Evolutionary conservation across 1,284 basidiomycete genomes (phyloP).

Genomic region (Hymenochaete sp.): DNA sequence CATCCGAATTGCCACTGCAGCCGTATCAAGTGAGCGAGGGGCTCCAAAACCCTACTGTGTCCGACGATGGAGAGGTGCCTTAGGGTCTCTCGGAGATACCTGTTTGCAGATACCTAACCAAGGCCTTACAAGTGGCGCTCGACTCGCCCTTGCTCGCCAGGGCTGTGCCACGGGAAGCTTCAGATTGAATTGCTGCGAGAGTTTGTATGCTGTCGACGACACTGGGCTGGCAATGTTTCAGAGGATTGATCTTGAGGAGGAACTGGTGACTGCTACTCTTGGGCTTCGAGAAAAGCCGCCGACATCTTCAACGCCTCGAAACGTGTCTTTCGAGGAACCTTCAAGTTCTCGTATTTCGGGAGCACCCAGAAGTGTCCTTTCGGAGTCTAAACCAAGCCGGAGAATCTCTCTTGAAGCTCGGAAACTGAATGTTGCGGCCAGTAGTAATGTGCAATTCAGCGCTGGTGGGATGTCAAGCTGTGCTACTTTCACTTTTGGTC

Average conservation of each 20-base stretch:
- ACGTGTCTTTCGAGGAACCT: neutral
- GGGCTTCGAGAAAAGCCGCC: slow-evolving; percentile 11
- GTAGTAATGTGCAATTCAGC: slow-evolving; percentile 4
- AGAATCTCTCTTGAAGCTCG: slow-evolving; percentile 5
- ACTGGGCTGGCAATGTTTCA: slow-evolving; percentile 9
- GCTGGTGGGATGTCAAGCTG: slow-evolving; percentile 13
- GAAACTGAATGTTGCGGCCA: slow-evolving; percentile 3
- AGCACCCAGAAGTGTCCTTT: neutral
- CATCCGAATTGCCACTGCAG: slow-evolving; percentile 3
- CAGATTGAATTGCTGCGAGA: slow-evolving; percentile 14
- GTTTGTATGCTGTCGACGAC: slow-evolving; percentile 7
- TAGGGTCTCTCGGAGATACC: slow-evolving; percentile 10
- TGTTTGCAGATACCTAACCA: slow-evolving; percentile 12
- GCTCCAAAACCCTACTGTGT: slow-evolving; percentile 1
- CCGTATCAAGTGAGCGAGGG: no score
- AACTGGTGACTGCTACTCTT: slow-evolving; percentile 7
- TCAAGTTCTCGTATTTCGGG: neutral
- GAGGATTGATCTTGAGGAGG: slow-evolving; percentile 8
- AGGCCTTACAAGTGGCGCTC: slow-evolving; percentile 13
- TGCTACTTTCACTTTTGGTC: slow-evolving; percentile 13
- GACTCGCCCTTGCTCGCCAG: slow-evolving; percentile 14
- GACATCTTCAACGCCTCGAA: neutral
- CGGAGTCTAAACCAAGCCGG: neutral
- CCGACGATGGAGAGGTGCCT: slow-evolving; percentile 12
- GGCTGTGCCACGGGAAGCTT: slow-evolving; percentile 17